Conservation (phyloP, 345 rosid genomes). For the Salix dunnii region DNA sequence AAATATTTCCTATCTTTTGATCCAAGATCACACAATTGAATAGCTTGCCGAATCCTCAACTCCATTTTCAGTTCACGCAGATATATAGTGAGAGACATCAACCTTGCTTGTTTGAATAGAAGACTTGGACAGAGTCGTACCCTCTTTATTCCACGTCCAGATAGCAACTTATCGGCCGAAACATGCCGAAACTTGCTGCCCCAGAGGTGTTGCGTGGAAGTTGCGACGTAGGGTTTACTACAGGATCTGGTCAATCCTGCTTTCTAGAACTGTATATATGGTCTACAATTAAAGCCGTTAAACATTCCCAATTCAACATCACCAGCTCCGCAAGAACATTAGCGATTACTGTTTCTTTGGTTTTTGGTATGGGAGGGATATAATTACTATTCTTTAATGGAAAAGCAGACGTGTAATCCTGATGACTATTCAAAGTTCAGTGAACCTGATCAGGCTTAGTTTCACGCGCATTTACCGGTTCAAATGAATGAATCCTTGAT, state of each 20-base stretch:
- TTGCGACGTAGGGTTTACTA: neutral
- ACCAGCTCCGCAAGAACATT: neutral
- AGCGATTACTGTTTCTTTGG: neutral
- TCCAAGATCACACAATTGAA: no score
- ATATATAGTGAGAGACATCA: neutral
- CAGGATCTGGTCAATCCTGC: neutral
- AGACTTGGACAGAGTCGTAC: neutral
- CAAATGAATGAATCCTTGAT: neutral
- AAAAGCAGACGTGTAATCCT: neutral
- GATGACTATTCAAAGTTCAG: no score
- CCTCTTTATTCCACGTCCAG: neutral
- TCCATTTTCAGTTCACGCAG: neutral
- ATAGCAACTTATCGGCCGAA: neutral
- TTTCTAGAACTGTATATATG: neutral
- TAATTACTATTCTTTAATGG: neutral
- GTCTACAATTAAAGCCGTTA: neutral
- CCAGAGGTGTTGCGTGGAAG: neutral
- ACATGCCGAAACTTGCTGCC: neutral
- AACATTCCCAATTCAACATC: neutral
- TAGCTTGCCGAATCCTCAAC: neutral
- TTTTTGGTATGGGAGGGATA: neutral
- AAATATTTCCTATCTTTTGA: neutral
- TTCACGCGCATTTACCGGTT: no score
- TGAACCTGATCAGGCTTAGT: no score
- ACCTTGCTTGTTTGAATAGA: conserved; percentile 9